Evolutionary conservation across 2,329 filamentous ascomycete species (phyloP).

Genomic region (Chaetothyriales sp.): DNA sequence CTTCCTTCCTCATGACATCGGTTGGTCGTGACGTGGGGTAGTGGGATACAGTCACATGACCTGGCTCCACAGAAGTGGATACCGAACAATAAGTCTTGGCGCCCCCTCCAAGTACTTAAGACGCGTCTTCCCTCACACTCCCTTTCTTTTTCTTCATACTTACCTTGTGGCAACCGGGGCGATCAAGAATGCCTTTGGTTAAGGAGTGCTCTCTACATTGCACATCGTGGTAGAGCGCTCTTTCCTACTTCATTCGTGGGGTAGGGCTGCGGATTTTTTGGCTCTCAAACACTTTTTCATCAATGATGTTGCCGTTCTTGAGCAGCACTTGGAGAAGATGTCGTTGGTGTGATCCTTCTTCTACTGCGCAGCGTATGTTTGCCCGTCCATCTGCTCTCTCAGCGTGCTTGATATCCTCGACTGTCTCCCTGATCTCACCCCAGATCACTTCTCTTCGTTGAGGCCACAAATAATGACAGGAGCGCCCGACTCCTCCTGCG

Average conservation of each 20-base stretch:
- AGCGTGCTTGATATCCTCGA: too few relatives aligned
- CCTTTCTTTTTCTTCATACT: constrained; percentile 3
- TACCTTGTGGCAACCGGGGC: constrained; percentile 1
- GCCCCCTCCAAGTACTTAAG: not conserved
- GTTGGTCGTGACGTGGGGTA: too few relatives aligned
- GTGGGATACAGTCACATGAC: not conserved
- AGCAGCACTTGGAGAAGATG: constrained; percentile 1
- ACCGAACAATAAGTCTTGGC: not conserved
- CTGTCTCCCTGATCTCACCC: too few relatives aligned
- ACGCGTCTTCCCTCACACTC: not conserved
- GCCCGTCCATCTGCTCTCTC: too few relatives aligned
- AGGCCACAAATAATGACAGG: too few relatives aligned
- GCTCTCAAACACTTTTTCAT: constrained; percentile 2
- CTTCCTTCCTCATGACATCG: not conserved
- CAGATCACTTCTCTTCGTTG: too few relatives aligned
- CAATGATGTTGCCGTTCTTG: not conserved
- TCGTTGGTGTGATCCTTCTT: not conserved
- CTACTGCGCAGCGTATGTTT: too few relatives aligned
- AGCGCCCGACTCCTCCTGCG: too few relatives aligned
- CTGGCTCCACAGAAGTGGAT: not conserved
- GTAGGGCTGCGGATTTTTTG: constrained; percentile 2
- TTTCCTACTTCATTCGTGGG: constrained; percentile 1
- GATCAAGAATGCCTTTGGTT: constrained; percentile 1
- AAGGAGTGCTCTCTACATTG: constrained; percentile 1
- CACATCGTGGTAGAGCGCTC: constrained; percentile 1